These are phyloP conservation scores for Phytophthora ramorum DNA, from an alignment of 352 stramenopile species.

Conservation along the genomic window DNA sequence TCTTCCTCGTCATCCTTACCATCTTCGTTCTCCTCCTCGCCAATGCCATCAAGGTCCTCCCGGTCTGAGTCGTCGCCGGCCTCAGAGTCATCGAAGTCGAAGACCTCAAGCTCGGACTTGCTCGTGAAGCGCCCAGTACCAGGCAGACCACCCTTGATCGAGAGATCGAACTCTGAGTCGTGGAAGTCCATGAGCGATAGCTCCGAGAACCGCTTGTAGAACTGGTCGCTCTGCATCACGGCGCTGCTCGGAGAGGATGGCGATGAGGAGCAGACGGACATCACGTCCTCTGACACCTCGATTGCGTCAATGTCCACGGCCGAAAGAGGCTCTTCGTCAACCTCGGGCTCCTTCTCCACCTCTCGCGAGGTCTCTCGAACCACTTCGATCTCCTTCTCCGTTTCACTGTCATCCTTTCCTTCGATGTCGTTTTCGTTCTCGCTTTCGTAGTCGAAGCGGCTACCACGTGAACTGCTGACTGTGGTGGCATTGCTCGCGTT, in stretches of 20 bases:
- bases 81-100: conserved; percentile 48
- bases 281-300: conserved; percentile 23
- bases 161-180: conserved; percentile 68
- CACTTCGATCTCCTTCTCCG: conserved; percentile 26
- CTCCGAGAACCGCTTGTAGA: conserved; percentile 58
- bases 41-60: conserved; percentile 39
- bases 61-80: conserved; percentile 33
- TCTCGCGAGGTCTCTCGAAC: conserved; percentile 14
- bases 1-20: conserved; percentile 44
- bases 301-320: conserved; percentile 29
- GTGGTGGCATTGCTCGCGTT: conserved; percentile 44
- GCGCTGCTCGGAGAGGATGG: conserved; percentile 48
- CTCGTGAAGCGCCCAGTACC: conserved; percentile 24
- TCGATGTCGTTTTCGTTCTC: conserved; percentile 37
- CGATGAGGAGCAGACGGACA: conserved; percentile 50
- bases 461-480: conserved; percentile 39
- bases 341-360: conserved; percentile 37
- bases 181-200: conserved; percentile 69
- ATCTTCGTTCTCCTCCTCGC: conserved; percentile 45
- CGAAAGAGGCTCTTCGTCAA: conserved; percentile 9
- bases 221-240: conserved; percentile 44
- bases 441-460: conserved; percentile 40
- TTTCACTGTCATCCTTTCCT: conserved; percentile 35
- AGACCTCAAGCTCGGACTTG: conserved; percentile 32
- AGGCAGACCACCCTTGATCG: conserved; percentile 42